phyloP scores from a whole-genome alignment of 2,329 filamentous ascomycete genomes.

The Cladosporium sphaerospermum region DNA sequence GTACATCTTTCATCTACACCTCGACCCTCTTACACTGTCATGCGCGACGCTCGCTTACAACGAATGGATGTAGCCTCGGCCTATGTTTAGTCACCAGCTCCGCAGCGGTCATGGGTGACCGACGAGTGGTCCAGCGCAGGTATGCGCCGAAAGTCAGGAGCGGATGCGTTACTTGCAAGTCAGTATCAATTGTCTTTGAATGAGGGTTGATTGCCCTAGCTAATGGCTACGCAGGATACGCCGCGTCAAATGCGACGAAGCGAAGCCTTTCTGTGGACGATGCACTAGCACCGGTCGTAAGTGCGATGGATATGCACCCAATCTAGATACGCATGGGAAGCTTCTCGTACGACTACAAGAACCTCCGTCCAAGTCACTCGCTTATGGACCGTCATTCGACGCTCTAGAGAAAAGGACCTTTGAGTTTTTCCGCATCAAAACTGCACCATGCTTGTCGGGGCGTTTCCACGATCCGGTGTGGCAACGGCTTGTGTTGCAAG shows the following conservation, averaged over 20 bases:
- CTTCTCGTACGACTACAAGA: slow-evolving; percentile 11
- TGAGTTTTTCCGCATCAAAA: slow-evolving; percentile 25
- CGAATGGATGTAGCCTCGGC: neutral
- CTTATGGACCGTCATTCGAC: slow-evolving; percentile 19
- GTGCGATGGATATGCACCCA: slow-evolving; percentile 48
- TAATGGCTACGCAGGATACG: slow-evolving; percentile 38
- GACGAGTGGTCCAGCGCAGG: slow-evolving; percentile 3
- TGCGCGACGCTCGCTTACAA: neutral
- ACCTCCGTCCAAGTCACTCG: slow-evolving; percentile 15
- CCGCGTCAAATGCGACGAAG: slow-evolving; percentile 18
- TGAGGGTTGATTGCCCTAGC: neutral
- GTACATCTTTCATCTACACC: neutral
- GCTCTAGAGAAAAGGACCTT: slow-evolving; percentile 26
- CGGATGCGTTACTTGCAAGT: slow-evolving; percentile 54
- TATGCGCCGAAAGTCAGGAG: slow-evolving; percentile 20
- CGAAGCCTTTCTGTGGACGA: slow-evolving; percentile 47
- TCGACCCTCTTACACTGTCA: neutral
- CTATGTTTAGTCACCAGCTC: neutral
- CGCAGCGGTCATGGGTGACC: slow-evolving; percentile 5
- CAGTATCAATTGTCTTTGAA: slow-evolving; percentile 23
- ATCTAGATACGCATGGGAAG: slow-evolving; percentile 12
- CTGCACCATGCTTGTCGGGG: slow-evolving; percentile 23
- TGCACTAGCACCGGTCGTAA: slow-evolving; percentile 51
- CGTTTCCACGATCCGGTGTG: slow-evolving; percentile 28
- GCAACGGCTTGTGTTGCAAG: slow-evolving; percentile 26